A percentile compares a stretch with the other conserved stretches of the same genome.
These are phyloP conservation scores for Calamus simplicifolius DNA, from an alignment of 176 grass and related monocot genomes.

Conservation along the genomic window DNA sequence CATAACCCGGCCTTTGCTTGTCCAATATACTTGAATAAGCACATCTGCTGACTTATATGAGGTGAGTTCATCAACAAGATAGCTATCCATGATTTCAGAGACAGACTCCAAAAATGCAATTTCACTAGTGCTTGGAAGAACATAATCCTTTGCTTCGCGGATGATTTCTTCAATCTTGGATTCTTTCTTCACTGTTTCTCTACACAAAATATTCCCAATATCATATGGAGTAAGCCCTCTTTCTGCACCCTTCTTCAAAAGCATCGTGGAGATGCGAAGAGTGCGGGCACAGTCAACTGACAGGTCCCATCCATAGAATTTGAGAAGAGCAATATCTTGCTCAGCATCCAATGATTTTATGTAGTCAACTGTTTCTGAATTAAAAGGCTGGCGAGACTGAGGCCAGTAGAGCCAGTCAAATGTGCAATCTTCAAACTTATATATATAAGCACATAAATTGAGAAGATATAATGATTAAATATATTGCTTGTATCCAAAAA, in stretches of 20 bases:
- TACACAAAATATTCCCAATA: constrained; percentile 60
- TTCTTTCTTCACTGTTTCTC: constrained; percentile 38
- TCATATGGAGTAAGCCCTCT: constrained; percentile 40
- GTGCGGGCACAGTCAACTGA: constrained; percentile 34
- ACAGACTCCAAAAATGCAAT: constrained; percentile 32
- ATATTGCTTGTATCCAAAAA: too few relatives aligned
- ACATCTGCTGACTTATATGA: constrained; percentile 1
- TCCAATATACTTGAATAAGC: too few relatives aligned
- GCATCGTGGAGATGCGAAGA: constrained; percentile 51
- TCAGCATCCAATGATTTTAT: constrained; percentile 44
- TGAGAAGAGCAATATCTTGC: constrained; percentile 46
- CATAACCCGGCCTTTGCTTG: too few relatives aligned
- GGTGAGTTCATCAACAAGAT: constrained; percentile 34
- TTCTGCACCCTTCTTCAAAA: constrained; percentile 58
- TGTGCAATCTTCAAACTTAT: constrained; percentile 74
- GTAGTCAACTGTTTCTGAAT: constrained; percentile 35
- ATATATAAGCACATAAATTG: neutral
- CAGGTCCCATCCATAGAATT: constrained; percentile 50
- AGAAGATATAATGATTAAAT: neutral
- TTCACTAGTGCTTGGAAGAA: constrained; percentile 5
- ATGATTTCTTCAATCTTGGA: constrained; percentile 56
- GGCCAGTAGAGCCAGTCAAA: constrained; percentile 78
- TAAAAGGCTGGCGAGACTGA: constrained; percentile 42
- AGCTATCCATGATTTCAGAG: constrained; percentile 36
- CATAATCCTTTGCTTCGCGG: constrained; percentile 16